Conservation (phyloP, 2,329 filamentous ascomycete species). For the Xylaria sp. region DNA sequence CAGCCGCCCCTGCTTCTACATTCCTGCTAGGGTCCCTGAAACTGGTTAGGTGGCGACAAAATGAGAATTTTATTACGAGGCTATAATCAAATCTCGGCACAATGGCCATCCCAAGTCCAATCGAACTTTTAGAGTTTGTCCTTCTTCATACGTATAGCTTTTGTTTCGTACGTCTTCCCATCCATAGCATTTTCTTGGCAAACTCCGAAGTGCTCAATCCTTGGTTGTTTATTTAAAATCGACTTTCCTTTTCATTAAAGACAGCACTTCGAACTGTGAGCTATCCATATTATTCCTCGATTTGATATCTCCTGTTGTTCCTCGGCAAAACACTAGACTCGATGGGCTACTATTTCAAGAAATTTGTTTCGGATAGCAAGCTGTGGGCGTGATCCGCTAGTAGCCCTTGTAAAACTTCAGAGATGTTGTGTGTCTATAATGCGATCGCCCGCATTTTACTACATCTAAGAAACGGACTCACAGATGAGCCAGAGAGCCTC, state of each 20-base stretch:
- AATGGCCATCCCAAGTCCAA: neutral
- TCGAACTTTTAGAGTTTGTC: neutral
- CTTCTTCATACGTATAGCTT: neutral
- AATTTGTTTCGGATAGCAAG: neutral
- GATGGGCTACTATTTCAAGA: neutral
- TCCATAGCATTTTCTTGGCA: neutral
- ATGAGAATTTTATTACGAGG: neutral
- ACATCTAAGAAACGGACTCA: neutral
- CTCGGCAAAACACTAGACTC: neutral
- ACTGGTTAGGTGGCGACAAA: conserved; percentile 1
- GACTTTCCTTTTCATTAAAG: neutral
- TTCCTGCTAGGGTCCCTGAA: neutral
- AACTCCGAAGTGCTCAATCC: neutral
- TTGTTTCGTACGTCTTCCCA: neutral
- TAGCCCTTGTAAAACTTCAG: neutral
- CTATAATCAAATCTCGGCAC: neutral
- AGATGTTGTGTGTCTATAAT: too few species aligned
- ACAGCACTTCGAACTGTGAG: too few species aligned
- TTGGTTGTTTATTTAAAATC: neutral
- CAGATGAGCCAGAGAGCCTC: neutral
- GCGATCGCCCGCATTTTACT: neutral
- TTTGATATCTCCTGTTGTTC: neutral
- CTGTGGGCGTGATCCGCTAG: neutral
- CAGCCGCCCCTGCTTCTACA: neutral
- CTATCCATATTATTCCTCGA: too few species aligned